These are phyloP conservation scores for Friedmanniomyces endolithicus DNA, from an alignment of 495 filamentous ascomycete genomes.

Conservation along the genomic window DNA sequence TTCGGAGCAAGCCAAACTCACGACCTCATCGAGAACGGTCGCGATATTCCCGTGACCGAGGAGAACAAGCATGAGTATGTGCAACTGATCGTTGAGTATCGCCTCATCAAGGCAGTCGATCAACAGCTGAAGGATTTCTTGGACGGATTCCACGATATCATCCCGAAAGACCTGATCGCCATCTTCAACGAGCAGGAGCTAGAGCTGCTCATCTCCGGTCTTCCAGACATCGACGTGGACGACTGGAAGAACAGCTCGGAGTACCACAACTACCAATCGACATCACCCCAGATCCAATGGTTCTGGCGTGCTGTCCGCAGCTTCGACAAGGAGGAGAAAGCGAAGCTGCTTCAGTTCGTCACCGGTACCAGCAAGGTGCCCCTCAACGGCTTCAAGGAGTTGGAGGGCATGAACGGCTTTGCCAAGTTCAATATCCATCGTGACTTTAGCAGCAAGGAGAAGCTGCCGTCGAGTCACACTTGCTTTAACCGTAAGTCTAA, in stretches of 20 bases:
- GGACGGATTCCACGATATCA: conserved; percentile 97
- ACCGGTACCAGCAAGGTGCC: conserved; percentile 98
- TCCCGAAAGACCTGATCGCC: conserved; percentile 81
- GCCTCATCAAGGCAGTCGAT: conserved; percentile 77
- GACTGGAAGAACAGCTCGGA: conserved; percentile 99
- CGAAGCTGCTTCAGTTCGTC: conserved; percentile 95
- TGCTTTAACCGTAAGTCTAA: conserved; percentile 98
- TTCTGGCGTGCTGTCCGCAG: conserved; percentile 98
- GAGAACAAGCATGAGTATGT: conserved; percentile 99
- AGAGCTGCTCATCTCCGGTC: conserved; percentile 88
- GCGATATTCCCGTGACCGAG: conserved; percentile 86
- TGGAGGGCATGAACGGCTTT: conserved; percentile 99
- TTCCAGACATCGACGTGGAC: conserved; percentile 94
- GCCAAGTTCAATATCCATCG: conserved; percentile 97
- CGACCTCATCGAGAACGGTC: conserved; percentile 75
- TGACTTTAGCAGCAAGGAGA: conserved; percentile 95
- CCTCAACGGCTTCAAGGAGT: conserved; percentile 96
- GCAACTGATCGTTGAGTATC: conserved; percentile 84
- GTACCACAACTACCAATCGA: conserved; percentile 93
- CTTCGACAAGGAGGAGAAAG: conserved; percentile 97
- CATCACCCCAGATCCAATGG: conserved; percentile 96
- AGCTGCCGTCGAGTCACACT: conserved; percentile 89
- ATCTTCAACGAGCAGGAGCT: conserved; percentile 99
- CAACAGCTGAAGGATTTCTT: conserved; percentile 94
- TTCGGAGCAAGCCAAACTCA: conserved; percentile 82